Evolutionary conservation across 495 filamentous ascomycete species (phyloP).

Genomic region (Melanomma pulvis-pyrius): DNA sequence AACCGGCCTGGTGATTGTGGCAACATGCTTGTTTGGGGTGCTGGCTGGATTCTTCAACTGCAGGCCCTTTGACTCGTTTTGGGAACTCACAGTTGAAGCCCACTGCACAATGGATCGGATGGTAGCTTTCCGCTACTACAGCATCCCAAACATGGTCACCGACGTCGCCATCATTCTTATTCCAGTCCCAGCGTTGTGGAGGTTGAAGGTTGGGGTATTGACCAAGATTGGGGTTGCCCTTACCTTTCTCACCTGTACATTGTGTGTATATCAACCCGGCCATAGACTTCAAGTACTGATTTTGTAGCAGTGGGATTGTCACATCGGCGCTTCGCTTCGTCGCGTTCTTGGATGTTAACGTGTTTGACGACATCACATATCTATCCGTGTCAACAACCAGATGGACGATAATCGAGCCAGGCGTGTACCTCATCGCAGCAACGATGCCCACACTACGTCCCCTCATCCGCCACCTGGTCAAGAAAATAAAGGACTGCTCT

Average conservation of each 20-base stretch:
- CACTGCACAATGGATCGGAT: constrained; percentile 25
- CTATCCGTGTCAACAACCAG: constrained; percentile 5
- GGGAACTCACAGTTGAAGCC: background rate
- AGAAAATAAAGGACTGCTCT: background rate
- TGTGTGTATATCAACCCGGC: background rate
- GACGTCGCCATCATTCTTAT: constrained; percentile 17
- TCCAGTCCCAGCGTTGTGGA: constrained; percentile 16
- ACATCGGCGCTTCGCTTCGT: constrained; percentile 23
- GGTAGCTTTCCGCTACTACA: constrained; percentile 24
- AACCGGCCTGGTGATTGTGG: constrained; percentile 13
- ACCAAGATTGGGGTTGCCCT: constrained; percentile 17
- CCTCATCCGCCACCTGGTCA: constrained; percentile 2
- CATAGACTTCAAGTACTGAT: background rate
- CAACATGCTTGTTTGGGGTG: constrained; percentile 17
- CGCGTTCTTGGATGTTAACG: constrained; percentile 6
- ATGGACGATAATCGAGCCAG: constrained; percentile 27
- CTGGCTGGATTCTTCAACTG: constrained; percentile 20
- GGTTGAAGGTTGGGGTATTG: constrained; percentile 9
- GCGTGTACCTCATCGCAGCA: constrained; percentile 20
- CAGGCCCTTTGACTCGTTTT: constrained; percentile 12
- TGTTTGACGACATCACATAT: constrained; percentile 20
- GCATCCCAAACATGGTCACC: constrained; percentile 28
- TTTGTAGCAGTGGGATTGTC: constrained; percentile 18
- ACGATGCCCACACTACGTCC: constrained; percentile 26
- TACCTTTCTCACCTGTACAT: constrained; percentile 10